Conservation (phyloP, 2,329 filamentous ascomycete genomes). For the Paecilomyces formosus region DNA sequence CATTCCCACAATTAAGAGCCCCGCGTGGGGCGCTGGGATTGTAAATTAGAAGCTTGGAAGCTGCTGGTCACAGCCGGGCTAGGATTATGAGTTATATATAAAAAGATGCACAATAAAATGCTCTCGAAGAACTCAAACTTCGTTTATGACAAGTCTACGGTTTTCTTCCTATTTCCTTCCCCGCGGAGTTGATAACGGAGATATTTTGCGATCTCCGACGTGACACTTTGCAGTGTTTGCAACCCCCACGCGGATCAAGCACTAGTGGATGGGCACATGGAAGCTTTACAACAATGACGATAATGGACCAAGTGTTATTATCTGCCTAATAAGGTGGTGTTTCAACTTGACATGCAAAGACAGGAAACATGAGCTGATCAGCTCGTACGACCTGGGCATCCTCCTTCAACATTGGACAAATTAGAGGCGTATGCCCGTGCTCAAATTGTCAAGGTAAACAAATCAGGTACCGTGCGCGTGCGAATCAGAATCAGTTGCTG, state of each 20-base stretch:
- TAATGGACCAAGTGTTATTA: not conserved
- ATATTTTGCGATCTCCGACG: not conserved
- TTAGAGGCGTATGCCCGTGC: not conserved
- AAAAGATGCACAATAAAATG: not conserved
- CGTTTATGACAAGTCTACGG: not conserved
- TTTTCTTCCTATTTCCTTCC: not conserved
- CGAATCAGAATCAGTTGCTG: not conserved
- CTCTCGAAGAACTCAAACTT: not conserved
- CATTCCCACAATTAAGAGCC: slow-evolving; percentile 18
- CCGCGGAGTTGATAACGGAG: not conserved
- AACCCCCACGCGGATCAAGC: not conserved
- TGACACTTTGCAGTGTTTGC: slow-evolving; percentile 8
- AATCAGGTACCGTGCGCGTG: not conserved
- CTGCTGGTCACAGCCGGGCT: not conserved
- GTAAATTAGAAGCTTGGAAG: not conserved
- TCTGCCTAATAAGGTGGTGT: not conserved
- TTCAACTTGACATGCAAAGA: not conserved
- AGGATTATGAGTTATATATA: not conserved
- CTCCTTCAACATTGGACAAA: not conserved
- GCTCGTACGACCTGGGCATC: not conserved
- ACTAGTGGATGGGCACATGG: not conserved
- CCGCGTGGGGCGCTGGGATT: slow-evolving; percentile 5
- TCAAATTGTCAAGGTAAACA: not conserved
- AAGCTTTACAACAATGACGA: not conserved
- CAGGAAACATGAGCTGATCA: not conserved